phyloP scores from a whole-genome alignment of 2,329 filamentous ascomycete genomes.

The Trichophyton simii region DNA sequence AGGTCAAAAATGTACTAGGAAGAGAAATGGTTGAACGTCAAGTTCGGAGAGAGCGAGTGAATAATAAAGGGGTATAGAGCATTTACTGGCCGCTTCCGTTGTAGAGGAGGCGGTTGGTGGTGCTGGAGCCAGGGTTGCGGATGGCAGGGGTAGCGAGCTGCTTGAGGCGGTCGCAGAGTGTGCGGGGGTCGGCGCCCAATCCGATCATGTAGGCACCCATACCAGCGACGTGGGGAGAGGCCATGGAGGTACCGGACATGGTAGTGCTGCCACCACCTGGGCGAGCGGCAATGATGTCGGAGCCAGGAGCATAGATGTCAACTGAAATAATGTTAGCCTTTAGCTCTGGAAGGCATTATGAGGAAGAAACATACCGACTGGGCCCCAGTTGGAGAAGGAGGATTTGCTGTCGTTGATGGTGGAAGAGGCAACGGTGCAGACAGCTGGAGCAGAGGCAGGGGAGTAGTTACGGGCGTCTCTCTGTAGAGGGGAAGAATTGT shows the following conservation, averaged over 20 bases:
- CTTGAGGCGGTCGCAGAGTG: constrained; percentile 40
- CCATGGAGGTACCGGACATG: constrained; percentile 28
- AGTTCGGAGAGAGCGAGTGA: not conserved
- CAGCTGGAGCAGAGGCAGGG: constrained; percentile 29
- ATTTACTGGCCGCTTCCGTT: constrained; percentile 15
- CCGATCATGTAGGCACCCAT: constrained; percentile 36
- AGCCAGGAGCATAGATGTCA: constrained; percentile 47
- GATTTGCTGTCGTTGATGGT: constrained; percentile 24
- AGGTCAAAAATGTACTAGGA: constrained; percentile 1
- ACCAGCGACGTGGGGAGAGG: constrained; percentile 38
- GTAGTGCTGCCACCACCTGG: constrained; percentile 36
- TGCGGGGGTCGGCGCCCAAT: constrained; percentile 35
- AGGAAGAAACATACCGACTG: constrained; percentile 20
- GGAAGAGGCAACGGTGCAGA: constrained; percentile 33
- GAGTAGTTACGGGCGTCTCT: constrained; percentile 23
- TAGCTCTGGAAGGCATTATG: constrained; percentile 14
- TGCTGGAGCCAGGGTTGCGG: constrained; percentile 15
- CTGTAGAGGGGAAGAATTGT: constrained; percentile 9
- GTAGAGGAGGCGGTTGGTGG: constrained; percentile 20
- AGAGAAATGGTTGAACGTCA: not conserved
- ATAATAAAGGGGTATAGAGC: not conserved
- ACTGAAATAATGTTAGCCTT: constrained; percentile 20
- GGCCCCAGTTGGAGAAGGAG: constrained; percentile 31
- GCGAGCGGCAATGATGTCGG: constrained; percentile 41
- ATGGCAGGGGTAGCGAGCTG: constrained; percentile 34